Base-by-base conservation (phyloP, 1,284 basidiomycete genomes). In the Cutaneotrichosporon mucoides region DNA sequence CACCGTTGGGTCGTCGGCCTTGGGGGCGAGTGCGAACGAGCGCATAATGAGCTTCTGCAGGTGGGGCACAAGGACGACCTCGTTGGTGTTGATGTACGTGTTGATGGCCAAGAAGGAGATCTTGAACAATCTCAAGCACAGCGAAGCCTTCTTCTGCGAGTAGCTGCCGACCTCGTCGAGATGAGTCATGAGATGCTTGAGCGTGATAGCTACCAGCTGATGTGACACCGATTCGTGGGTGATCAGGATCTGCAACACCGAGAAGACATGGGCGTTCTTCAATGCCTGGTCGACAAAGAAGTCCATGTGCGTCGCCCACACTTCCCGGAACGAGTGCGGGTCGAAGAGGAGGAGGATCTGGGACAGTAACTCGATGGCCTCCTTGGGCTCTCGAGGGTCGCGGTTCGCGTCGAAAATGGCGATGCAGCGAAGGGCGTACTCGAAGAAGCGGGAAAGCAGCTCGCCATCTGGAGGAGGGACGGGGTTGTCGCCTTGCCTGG, bases 41-140 rank as follows among this genome's bases (percentile, higher is more conserved):
- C 94, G 90, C 90, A 98, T 97, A 71, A 99, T 89, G 54, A 99
- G 80, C 73, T 93, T 93, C 47, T 90, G 88, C 42, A 99, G 83
- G 77, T 99, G 92, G 0, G 90, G 87, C 15, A 94, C 92, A 8
- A 99, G 81, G 57, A 98, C 92, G 13, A 88, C 84, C 79, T 99
- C 96, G 78, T 98, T 99, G 41, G 84, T 80, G 36, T 80, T 79
- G 38, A 93, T 88, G 76, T 86, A 88, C 59, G 85, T 77, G 41
- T 88, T 87, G 63, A 99, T 92, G 3, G 95, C 91, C 66, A 86
- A 84, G 79, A 99, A 99, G 7, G 92, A 89, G 85, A 97, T 90
- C 81, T 98, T 99, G 85, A 93, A 99, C 60, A 98, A 82, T 54
- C 92, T 85, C 60, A 99, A 87, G 9, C 89, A 89, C 1, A 88